Percentiles rank a stretch among this genome's conserved stretches.
Evolutionary conservation across 768 basidiomycete species (phyloP).

Genomic region (Serpula lacrymans): DNA sequence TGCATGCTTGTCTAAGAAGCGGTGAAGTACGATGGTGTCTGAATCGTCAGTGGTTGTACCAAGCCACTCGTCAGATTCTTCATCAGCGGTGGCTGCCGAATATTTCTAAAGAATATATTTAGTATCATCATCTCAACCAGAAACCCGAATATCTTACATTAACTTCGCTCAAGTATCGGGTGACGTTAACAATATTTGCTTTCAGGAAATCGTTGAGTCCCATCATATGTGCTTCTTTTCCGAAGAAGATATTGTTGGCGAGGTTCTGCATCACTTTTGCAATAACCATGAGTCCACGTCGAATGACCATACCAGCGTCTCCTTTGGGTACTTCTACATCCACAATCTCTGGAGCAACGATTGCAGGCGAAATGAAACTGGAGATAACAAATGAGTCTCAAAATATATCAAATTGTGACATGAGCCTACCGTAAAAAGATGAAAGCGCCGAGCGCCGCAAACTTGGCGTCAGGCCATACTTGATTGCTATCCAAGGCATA

Average conservation of each 20-base stretch:
- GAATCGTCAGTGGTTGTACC: slow-evolving; percentile 80
- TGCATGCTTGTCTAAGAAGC: slow-evolving; percentile 80
- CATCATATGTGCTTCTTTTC: slow-evolving; percentile 86
- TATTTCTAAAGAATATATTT: slow-evolving; percentile 34
- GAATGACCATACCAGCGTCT: slow-evolving; percentile 45
- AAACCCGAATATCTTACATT: slow-evolving; percentile 42
- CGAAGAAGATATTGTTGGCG: slow-evolving; percentile 92
- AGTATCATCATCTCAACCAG: background rate
- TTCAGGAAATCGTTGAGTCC: slow-evolving; percentile 72
- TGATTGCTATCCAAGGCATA: slow-evolving; percentile 41
- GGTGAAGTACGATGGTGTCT: slow-evolving; percentile 77
- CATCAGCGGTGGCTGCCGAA: slow-evolving; percentile 42
- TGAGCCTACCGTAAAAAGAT: slow-evolving; percentile 76
- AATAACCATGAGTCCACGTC: slow-evolving; percentile 80
- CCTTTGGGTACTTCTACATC: slow-evolving; percentile 79
- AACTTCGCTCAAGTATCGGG: slow-evolving; percentile 72
- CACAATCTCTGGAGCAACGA: slow-evolving; percentile 81
- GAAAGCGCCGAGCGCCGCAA: slow-evolving; percentile 83
- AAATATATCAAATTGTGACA: slow-evolving; percentile 2
- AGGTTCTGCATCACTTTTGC: slow-evolving; percentile 92
- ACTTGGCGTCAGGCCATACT: slow-evolving; percentile 77
- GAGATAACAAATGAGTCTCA: slow-evolving; percentile 2
- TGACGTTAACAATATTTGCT: slow-evolving; percentile 68
- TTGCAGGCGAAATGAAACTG: slow-evolving; percentile 89
- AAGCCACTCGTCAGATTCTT: slow-evolving; percentile 69